A percentile compares a stretch with the other conserved stretches of the same genome.
phyloP scores from a whole-genome alignment of 179 eudicot species.

The Heliamphora pulchella region DNA sequence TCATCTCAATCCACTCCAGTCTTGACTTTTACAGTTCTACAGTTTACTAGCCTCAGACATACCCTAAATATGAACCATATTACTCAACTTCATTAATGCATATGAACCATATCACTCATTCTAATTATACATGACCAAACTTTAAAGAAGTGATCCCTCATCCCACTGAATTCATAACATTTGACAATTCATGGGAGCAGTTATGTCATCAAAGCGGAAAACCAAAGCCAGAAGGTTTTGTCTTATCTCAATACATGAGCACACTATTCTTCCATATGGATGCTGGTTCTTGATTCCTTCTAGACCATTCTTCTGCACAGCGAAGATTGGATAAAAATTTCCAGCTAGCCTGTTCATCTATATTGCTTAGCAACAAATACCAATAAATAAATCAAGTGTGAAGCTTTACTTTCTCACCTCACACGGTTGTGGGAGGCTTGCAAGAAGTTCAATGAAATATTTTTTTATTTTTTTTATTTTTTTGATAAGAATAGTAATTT shows the following conservation, averaged over 20 bases:
- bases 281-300: background rate
- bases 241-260: background rate
- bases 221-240: background rate
- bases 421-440: background rate
- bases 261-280: background rate
- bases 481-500: too few relatives aligned
- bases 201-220: background rate
- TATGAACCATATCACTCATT: too few relatives aligned
- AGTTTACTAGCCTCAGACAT: background rate
- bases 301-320: background rate
- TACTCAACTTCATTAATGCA: background rate
- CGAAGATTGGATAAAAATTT: background rate
- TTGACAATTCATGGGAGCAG: background rate
- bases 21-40: slow-evolving; percentile 1
- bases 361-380: background rate
- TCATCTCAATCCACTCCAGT: slow-evolving; percentile 1
- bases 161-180: background rate
- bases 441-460: background rate
- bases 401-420: background rate
- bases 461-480: background rate
- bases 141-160: background rate
- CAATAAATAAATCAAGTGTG: background rate
- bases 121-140: slow-evolving; percentile 1
- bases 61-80: slow-evolving; percentile 8
- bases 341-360: background rate